Percentiles rank a stretch among this genome's conserved stretches.
These are phyloP conservation scores for Domatiomyces globalis DNA, from an alignment of 2,329 filamentous ascomycete species.

Conservation along the genomic window DNA sequence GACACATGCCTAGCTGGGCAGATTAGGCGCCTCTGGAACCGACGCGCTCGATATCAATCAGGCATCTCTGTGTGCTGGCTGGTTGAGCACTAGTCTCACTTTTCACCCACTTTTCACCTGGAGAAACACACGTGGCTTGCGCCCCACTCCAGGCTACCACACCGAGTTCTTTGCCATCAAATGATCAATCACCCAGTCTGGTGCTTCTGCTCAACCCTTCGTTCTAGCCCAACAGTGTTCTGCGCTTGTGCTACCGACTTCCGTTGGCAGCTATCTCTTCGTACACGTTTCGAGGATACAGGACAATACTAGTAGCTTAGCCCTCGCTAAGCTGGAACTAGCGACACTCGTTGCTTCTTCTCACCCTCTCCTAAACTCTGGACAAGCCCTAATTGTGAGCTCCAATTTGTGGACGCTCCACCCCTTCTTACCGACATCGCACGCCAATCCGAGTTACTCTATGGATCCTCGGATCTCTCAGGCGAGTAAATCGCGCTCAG, in stretches of 20 bases:
- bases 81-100: not conserved
- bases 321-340: too few species aligned
- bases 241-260: too few species aligned
- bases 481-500: not conserved
- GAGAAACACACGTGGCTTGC: not conserved
- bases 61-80: too few species aligned
- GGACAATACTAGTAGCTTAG: too few species aligned
- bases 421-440: not conserved
- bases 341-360: not conserved
- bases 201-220: not conserved
- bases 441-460: not conserved
- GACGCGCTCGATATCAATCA: too few species aligned
- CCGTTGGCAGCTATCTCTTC: too few species aligned
- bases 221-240: not conserved
- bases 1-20: not conserved
- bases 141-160: not conserved
- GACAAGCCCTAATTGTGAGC: not conserved
- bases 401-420: not conserved
- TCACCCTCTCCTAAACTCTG: not conserved
- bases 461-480: not conserved
- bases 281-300: too few species aligned
- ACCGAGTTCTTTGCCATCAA: not conserved
- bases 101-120: not conserved
- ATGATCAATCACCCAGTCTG: not conserved
- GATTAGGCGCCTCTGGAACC: not conserved